These are phyloP conservation scores for Tolypocladium endophyticum DNA, from an alignment of 2,329 filamentous ascomycete species.

Conservation along the genomic window DNA sequence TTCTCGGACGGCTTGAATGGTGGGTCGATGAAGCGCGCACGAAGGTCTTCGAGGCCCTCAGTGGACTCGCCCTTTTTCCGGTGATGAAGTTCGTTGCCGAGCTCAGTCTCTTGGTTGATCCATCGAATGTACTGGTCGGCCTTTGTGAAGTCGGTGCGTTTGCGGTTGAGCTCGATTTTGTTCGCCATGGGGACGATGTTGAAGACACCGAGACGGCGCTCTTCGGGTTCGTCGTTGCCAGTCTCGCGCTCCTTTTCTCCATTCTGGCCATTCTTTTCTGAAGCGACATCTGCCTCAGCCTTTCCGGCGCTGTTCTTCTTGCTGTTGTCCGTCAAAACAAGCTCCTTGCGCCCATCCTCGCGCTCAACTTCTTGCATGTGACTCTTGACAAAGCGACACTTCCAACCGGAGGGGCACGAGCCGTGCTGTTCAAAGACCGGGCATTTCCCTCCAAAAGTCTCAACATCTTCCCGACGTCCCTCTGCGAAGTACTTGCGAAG, in stretches of 20 bases:
- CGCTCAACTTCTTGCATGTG: slow-evolving; percentile 74
- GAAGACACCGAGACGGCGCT: slow-evolving; percentile 54
- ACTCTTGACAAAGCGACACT: slow-evolving; percentile 80
- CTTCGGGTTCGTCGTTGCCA: slow-evolving; percentile 20
- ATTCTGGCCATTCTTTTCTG: slow-evolving; percentile 2
- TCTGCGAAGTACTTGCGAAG: slow-evolving; percentile 75
- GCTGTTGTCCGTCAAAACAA: slow-evolving; percentile 54
- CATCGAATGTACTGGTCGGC: slow-evolving; percentile 69
- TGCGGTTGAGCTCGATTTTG: slow-evolving; percentile 67
- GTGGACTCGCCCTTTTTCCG: slow-evolving; percentile 30
- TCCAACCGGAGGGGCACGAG: slow-evolving; percentile 78
- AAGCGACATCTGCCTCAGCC: background rate
- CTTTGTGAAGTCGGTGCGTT: slow-evolving; percentile 58
- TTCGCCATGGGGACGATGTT: slow-evolving; percentile 61
- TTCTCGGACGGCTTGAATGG: slow-evolving; percentile 90
- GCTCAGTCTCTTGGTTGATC: slow-evolving; percentile 53
- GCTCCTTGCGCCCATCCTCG: slow-evolving; percentile 72
- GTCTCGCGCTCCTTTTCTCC: slow-evolving; percentile 23
- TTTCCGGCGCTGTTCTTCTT: slow-evolving; percentile 1
- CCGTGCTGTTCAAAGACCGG: slow-evolving; percentile 71
- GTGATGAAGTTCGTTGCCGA: slow-evolving; percentile 28
- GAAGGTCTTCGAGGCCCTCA: slow-evolving; percentile 52
- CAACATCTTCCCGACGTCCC: slow-evolving; percentile 70
- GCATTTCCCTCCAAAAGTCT: slow-evolving; percentile 66
- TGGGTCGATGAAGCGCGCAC: slow-evolving; percentile 74